Evolutionary conservation across 345 rosid genomes (phyloP), one percentile per base, ranked within the genome.

Genomic region (Abelmoschus esculentus): DNA sequence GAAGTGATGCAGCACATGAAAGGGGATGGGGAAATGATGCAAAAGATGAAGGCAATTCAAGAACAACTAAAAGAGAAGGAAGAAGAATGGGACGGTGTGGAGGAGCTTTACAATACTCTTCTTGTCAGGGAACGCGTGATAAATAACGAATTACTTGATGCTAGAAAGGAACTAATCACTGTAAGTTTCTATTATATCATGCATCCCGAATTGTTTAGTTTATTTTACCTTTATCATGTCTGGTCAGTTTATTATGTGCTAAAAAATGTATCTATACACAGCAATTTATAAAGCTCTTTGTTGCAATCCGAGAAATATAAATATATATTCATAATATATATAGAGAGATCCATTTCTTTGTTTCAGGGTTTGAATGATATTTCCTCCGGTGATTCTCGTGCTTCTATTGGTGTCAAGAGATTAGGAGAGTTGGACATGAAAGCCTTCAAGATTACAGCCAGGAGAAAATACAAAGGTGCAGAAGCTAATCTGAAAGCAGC

Each of bases 1-100:
- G 74, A 86, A 72, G 85, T 88, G 53, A 82, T 83, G 90, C 83
- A 75, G 71, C 96, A 88, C 80, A 83, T 88, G 90, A 80, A 38
- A 72, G 83, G 83, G 54, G 88, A 82, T 19, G 90, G 73, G 4
- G 83, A 76, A 18, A 61, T 62, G 15, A 77, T 71, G 79, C 61
- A 78, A 74, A 79, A 76, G 78, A 81, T 87, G 75, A 79, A 82
- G 28, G 74, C 66, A 66, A 61, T 88, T 1, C 70, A 66, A 56
- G 57, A 78, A 74, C 13, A 36, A 36, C 7, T 36, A 36, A 36
- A 11, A 46, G 50, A 46, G 50, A 46, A 46, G 14, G 50, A 46
- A 46, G 50, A 46, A 46, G 50, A 46, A 3, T 10, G 14, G 14
- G 15, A 11, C 13, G 4, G 4, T 11, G 50, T 46, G 50, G 15